Evolutionary conservation across 768 basidiomycete genomes (phyloP).

Genomic region (Cystofilobasidium capitatum): DNA sequence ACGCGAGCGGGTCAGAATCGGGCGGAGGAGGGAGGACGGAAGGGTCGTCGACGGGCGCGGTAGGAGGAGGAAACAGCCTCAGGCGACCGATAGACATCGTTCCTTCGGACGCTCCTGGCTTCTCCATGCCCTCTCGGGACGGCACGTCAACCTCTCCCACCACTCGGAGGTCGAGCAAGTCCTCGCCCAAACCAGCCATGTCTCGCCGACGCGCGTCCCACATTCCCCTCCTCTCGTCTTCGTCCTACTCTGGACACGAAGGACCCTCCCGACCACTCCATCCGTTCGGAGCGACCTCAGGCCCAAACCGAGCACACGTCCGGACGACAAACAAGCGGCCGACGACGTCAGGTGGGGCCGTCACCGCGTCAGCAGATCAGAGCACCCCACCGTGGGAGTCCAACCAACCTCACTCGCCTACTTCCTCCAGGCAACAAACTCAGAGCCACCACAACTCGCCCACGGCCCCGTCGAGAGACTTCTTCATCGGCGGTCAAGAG

Average conservation of each 20-base stretch:
- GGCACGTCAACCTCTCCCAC: not conserved
- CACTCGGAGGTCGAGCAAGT: not conserved
- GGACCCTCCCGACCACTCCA: not conserved
- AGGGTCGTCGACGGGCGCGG: not conserved
- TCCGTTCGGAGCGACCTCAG: not conserved
- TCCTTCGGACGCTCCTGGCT: not conserved
- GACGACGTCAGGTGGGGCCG: not conserved
- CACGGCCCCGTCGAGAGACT: not conserved
- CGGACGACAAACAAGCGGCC: not conserved
- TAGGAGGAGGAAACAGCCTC: slow-evolving; percentile 12
- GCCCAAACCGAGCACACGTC: not conserved
- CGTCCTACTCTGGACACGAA: not conserved
- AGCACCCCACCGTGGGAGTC: not conserved
- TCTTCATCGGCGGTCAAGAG: not conserved
- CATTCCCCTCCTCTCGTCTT: not conserved
- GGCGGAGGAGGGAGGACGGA: not conserved
- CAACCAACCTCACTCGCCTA: no score
- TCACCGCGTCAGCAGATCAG: not conserved
- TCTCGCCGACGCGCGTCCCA: not conserved
- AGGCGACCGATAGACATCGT: slow-evolving; percentile 17
- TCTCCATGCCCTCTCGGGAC: slow-evolving; percentile 9
- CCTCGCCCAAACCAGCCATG: not conserved
- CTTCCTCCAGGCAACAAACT: not conserved
- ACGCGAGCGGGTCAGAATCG: not conserved
- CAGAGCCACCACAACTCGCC: slow-evolving; percentile 4